A percentile compares a stretch with the other conserved stretches of the same genome.
These are phyloP conservation scores for Acephala macrosclerotiorum DNA, from an alignment of 2,329 filamentous ascomycete species.

Conservation along the genomic window DNA sequence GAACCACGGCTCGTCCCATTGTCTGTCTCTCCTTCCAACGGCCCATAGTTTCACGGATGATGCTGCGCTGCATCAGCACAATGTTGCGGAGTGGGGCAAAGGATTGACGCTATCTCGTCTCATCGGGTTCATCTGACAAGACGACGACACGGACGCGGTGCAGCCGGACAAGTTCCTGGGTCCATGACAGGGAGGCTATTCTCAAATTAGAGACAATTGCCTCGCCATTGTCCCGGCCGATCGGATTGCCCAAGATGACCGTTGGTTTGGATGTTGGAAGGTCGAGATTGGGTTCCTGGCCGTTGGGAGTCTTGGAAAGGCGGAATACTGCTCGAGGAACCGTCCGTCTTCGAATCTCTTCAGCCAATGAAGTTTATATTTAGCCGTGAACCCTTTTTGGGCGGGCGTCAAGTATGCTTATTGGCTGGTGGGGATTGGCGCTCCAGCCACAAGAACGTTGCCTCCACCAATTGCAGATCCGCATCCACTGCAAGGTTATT, in stretches of 20 bases:
- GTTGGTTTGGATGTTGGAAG: not conserved
- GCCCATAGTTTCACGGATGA: not conserved
- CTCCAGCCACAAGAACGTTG: slow-evolving; percentile 3
- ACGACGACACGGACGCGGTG: not conserved
- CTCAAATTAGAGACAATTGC: not conserved
- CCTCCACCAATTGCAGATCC: slow-evolving; percentile 1
- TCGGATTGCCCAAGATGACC: not conserved
- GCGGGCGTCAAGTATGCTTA: not conserved
- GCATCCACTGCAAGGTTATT: not conserved
- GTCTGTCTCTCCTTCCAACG: slow-evolving; percentile 1
- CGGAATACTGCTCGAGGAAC: not conserved
- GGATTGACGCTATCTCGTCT: slow-evolving; percentile 2
- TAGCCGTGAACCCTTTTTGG: slow-evolving; percentile 3
- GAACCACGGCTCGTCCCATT: not conserved
- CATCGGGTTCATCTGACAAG: not conserved
- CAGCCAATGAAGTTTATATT: slow-evolving; percentile 6
- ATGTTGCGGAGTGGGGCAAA: not conserved
- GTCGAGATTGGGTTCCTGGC: not conserved
- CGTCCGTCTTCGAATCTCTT: not conserved
- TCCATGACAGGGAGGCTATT: not conserved
- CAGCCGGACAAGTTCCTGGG: not conserved
- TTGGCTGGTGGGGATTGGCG: slow-evolving; percentile 1
- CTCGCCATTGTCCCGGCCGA: not conserved
- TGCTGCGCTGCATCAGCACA: not conserved
- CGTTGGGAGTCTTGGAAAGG: not conserved